Percentiles rank a stretch among this genome's conserved stretches.
These are phyloP conservation scores for Penicillium malachiteum DNA, from an alignment of 495 filamentous ascomycete genomes.

Conservation along the genomic window DNA sequence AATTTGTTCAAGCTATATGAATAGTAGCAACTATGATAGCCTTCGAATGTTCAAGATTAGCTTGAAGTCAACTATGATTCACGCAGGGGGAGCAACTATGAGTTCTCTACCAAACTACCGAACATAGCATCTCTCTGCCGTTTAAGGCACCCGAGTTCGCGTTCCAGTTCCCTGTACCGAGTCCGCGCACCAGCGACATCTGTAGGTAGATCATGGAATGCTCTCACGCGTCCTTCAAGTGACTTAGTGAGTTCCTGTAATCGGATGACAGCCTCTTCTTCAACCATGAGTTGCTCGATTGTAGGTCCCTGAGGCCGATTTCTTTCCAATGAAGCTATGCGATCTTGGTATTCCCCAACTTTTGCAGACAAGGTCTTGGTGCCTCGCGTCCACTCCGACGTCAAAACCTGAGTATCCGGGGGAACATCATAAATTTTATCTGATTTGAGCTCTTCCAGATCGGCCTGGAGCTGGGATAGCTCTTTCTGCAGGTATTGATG, in stretches of 20 bases:
- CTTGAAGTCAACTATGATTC: too few species aligned
- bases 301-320: slow-evolving; percentile 37
- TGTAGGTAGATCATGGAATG: slow-evolving; percentile 67
- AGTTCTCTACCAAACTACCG: slow-evolving; percentile 45
- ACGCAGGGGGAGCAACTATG: too few species aligned
- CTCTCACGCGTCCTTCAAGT: slow-evolving; percentile 54
- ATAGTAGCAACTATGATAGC: too few species aligned
- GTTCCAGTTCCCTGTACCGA: slow-evolving; percentile 62
- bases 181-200: slow-evolving; percentile 64
- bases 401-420: slow-evolving; percentile 53
- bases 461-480: slow-evolving; percentile 30
- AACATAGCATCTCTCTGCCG: slow-evolving; percentile 66
- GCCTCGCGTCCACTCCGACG: slow-evolving; percentile 59
- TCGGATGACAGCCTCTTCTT: slow-evolving; percentile 41
- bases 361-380: slow-evolving; percentile 58
- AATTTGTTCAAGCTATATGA: too few species aligned
- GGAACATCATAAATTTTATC: slow-evolving; percentile 51
- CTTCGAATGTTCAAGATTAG: too few species aligned
- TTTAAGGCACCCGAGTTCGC: slow-evolving; percentile 57
- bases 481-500: slow-evolving; percentile 46
- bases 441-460: slow-evolving; percentile 40
- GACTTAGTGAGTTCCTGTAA: slow-evolving; percentile 38
- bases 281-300: slow-evolving; percentile 50
- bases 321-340: slow-evolving; percentile 41
- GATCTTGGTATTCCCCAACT: slow-evolving; percentile 57